phyloP scores from a whole-genome alignment of 2,329 filamentous ascomycete species.

The Xylaria arbuscula region DNA sequence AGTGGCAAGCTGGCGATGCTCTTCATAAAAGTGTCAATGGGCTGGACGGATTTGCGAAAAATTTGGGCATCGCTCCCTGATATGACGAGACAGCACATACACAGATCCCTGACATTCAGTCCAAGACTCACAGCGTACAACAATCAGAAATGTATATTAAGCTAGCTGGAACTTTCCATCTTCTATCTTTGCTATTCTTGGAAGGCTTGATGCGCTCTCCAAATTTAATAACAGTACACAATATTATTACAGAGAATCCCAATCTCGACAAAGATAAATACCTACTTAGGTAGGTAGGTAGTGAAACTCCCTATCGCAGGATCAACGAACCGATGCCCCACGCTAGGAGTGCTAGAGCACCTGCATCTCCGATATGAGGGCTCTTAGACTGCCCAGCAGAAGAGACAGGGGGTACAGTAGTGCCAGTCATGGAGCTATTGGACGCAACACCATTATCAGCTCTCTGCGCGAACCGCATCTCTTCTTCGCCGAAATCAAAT shows the following conservation, averaged over 20 bases:
- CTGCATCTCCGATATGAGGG: not conserved
- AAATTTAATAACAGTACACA: not conserved
- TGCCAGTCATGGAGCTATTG: not conserved
- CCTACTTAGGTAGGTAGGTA: not conserved
- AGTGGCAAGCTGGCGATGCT: conserved; percentile 9
- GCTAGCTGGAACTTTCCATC: not conserved
- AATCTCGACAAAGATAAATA: not conserved
- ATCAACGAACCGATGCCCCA: not conserved
- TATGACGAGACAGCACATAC: not conserved
- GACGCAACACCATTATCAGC: not conserved
- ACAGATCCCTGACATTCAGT: too few species aligned
- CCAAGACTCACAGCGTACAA: not conserved
- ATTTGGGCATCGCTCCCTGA: conserved; percentile 9
- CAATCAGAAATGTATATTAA: not conserved
- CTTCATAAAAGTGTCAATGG: conserved; percentile 11
- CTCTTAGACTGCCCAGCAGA: not conserved
- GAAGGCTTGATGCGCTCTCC: not conserved
- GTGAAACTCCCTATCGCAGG: not conserved
- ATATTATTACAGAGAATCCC: not conserved
- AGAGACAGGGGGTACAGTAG: not conserved
- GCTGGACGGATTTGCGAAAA: conserved; percentile 7
- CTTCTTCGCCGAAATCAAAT: conserved; percentile 20
- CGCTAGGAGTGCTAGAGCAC: not conserved
- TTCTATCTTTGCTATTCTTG: not conserved
- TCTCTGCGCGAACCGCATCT: conserved; percentile 25